Conservation (phyloP, 2,329 filamentous ascomycete species). For the Parafenestella ontariensis region DNA sequence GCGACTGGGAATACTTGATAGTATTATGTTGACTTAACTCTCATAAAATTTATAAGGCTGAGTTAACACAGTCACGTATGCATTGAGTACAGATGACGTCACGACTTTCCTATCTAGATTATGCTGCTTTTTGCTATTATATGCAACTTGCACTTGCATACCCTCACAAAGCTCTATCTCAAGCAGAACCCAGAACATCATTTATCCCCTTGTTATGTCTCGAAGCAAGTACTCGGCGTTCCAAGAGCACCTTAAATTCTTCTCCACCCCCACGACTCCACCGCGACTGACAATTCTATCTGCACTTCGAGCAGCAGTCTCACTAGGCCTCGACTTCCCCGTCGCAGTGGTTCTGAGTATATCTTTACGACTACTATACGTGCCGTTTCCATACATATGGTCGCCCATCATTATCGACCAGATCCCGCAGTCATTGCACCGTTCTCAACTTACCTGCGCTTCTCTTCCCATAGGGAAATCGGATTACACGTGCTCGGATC, state of each 20-base stretch:
- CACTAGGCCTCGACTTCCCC: conserved; percentile 29
- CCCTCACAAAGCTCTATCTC: not conserved
- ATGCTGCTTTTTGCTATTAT: not conserved
- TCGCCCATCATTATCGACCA: conserved; percentile 23
- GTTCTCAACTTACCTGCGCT: conserved; percentile 21
- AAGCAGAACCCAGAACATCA: not conserved
- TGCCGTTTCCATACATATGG: conserved; percentile 23
- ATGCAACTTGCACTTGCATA: not conserved
- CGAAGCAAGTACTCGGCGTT: conserved; percentile 25
- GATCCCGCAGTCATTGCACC: conserved; percentile 22
- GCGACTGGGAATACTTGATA: no score
- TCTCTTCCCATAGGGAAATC: conserved; percentile 12
- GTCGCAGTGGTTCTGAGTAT: conserved; percentile 27
- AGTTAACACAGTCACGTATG: not conserved
- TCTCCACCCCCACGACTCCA: conserved; percentile 27
- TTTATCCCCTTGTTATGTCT: conserved; percentile 11
- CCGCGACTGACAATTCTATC: conserved; percentile 28
- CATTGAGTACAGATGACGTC: not conserved
- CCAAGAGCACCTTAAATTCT: conserved; percentile 30
- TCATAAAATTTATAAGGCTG: no score
- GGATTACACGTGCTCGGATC: conserved; percentile 26
- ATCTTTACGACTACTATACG: conserved; percentile 26
- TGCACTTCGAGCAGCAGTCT: conserved; percentile 20
- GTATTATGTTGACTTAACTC: no score
- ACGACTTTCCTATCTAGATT: not conserved